Evolutionary conservation across 768 basidiomycete species (phyloP), one percentile per base, ranked within the genome.

Genomic region (Lactifluus hygrophoroides): DNA sequence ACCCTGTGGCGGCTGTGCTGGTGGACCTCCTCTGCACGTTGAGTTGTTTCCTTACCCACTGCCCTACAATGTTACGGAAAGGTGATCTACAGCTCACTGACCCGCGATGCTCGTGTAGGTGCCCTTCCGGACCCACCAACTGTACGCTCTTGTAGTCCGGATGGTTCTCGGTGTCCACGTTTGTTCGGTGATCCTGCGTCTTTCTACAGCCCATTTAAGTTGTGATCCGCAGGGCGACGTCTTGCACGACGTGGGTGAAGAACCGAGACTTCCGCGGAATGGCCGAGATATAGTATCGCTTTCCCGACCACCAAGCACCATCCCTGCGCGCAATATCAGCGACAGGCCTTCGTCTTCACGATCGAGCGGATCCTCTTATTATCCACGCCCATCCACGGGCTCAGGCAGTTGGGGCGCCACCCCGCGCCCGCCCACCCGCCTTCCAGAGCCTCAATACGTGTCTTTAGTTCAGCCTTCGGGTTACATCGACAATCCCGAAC

Each of bases 291-390:
- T 21, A 19, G 42, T 35, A 37, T 14, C 28, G 23, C 37, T 21
- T n/a, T 9, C 19, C 23, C 23, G n/a, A 35, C 25, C 30, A 40
- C 28, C 42, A 28, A 9, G 35, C 17, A 3, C 32, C 32, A 25
- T 19, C 4, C 51, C 54, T 52, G 27, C 62, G 59, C 47, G 50
- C 47, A 54, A 40, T 21, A 21, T 49, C 40, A 55, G 60, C 60
- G 54, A 64, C 52, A 40, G 62, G 17, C 56, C 60, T 19, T 62
- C 60, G n/a, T 57, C 62, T 23, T 64, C 62, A n/a, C 58, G 62
- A 50, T 56, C 62, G 14, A 52, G 44, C 35, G 59, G 32, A 42
- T 54, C 62, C 10, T 35, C 54, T 17, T 64, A 64, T 62, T 62
- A 64, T 42, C 11, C 52, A 8, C 55, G 60, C 11, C 30, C 58